Conservation (phyloP, 2,329 filamentous ascomycete genomes). For the Dactylonectria macrodidyma region DNA sequence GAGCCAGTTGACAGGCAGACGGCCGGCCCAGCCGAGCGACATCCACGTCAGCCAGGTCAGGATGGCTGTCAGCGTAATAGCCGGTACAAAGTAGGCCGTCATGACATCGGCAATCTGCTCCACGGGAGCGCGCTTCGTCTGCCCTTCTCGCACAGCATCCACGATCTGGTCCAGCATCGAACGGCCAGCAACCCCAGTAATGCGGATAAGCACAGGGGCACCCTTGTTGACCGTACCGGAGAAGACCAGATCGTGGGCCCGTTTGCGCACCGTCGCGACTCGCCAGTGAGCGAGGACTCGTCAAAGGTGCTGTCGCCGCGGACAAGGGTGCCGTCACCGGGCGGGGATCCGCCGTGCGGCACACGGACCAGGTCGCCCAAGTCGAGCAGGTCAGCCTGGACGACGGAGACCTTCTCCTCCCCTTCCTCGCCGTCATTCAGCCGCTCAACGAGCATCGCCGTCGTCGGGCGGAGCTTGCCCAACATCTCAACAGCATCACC, state of each 20-base stretch:
- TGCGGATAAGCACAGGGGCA: conserved; percentile 71
- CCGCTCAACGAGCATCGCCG: conserved; percentile 72
- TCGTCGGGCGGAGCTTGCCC: conserved; percentile 79
- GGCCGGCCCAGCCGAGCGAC: conserved; percentile 71
- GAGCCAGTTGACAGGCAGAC: conserved; percentile 70
- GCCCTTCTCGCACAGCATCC: conserved; percentile 81
- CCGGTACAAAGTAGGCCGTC: conserved; percentile 83
- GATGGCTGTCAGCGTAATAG: conserved; percentile 78
- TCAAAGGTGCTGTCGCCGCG: conserved; percentile 80
- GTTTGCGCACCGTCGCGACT: conserved; percentile 78
- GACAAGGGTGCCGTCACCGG: conserved; percentile 82
- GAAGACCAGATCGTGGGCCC: conserved; percentile 74
- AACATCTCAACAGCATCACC: conserved; percentile 88
- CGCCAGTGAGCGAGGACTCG: conserved; percentile 90
- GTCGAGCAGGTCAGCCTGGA: no score
- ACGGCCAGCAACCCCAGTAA: conserved; percentile 75
- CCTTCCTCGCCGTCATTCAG: conserved; percentile 78
- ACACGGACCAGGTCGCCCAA: conserved; percentile 71
- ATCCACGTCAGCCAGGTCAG: conserved; percentile 82
- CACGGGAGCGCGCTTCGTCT: conserved; percentile 81
- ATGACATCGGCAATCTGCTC: conserved; percentile 81
- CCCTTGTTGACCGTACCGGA: conserved; percentile 83
- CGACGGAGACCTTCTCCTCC: no score
- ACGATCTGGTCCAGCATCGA: conserved; percentile 89
- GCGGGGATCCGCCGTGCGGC: conserved; percentile 84